Evolutionary conservation across 257 asterid genomes (phyloP).

Genomic region (Cinchona pubescens): DNA sequence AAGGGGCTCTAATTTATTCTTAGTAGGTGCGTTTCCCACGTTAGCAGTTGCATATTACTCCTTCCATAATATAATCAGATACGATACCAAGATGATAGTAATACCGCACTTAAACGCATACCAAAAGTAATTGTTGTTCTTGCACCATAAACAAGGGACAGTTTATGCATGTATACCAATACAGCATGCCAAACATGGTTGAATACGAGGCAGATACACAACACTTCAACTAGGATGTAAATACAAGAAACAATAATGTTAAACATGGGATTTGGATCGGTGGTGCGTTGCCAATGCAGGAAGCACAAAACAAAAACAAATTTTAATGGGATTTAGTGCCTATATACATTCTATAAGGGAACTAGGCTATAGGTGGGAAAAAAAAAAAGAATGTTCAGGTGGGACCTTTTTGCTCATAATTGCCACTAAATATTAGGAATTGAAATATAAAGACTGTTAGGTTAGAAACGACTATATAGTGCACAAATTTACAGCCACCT

Average conservation of each 20-base stretch:
- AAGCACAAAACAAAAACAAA: constrained; percentile 38
- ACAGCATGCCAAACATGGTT: constrained; percentile 8
- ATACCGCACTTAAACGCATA: not conserved
- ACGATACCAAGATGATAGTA: not conserved
- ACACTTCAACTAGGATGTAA: not conserved
- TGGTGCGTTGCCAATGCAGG: constrained; percentile 70
- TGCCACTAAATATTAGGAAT: not conserved
- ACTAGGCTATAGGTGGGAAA: not conserved
- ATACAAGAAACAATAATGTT: not conserved
- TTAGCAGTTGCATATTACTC: not conserved
- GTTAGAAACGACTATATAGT: not conserved
- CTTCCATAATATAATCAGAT: not conserved
- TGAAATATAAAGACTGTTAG: not conserved
- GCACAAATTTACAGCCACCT: constrained; percentile 1
- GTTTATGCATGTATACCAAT: constrained; percentile 11
- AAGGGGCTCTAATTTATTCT: not conserved
- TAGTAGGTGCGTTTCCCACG: constrained; percentile 10
- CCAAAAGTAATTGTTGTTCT: not conserved
- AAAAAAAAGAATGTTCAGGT: not conserved
- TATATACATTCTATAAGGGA: not conserved
- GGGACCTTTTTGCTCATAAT: constrained; percentile 1
- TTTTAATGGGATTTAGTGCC: constrained; percentile 5
- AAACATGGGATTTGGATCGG: not conserved
- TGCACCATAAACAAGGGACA: not conserved
- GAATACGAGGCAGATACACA: not conserved